Evolutionary conservation across 306 rosid species (phyloP), one percentile per base, ranked within the genome.

Genomic region (Leucaena leucocephala): DNA sequence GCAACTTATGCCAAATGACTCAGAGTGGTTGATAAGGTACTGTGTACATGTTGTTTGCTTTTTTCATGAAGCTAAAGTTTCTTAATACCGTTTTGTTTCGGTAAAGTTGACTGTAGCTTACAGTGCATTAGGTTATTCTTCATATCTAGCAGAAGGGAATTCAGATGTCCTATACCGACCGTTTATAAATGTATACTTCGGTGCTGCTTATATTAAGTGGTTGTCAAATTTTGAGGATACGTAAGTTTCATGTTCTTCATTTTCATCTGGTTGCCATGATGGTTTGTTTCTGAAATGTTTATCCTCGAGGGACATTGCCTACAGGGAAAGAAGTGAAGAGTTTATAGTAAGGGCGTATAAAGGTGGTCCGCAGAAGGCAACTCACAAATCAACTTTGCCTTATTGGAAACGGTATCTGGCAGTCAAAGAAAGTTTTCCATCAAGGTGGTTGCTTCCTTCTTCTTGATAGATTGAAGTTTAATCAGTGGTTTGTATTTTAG

Each of bases 311-410:
- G 52, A 7, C 58, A 50, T 83, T 72, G 17, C 68, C 73, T 89
- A 72, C 89, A 94, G 98, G 80, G 83, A 84, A 86, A 94, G 93
- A 91, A 87, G 71, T 82, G 98, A 94, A 83, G 98, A 94, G 83
- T 94, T 86, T 82, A 85, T 92, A 22, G 82, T 91, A 42, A 91
- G 97, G 81, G 93, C 97, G 58, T 94, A 92, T 76, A 94, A 79
- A 85, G 92, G 93, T n/a, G 97, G 98, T 57, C 81, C 90, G 14
- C 89, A 89, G 75, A 92, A 89, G 90, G 93, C 92, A 68, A 91
- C 84, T 77, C 95, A 86, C 76, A 94, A 91, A 88, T 86, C 97
- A 78, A 92, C 98, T 48, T 74, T 92, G 82, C 86, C 68, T 58
- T 88, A 80, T 84, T 94, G 98, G 98, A 86, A 87, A 80, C 82